Evolutionary conservation across 108 stramenopile species (phyloP), one percentile per base, ranked within the genome.

Genomic region (Skeletonema marinoi): DNA sequence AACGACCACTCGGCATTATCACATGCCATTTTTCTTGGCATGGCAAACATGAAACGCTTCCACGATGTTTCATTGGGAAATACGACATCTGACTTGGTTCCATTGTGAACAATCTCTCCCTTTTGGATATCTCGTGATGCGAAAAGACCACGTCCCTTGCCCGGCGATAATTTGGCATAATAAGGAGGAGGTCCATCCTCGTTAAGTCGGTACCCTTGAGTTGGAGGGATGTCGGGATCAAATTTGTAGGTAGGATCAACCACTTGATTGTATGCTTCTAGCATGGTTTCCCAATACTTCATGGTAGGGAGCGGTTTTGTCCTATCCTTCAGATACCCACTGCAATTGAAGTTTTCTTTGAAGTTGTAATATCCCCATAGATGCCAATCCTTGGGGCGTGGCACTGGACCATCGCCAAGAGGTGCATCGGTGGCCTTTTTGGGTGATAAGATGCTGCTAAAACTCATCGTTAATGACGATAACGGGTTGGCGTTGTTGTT

Each of bases 121-220:
- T 54, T 50, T 31, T 50, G 14, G 25, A 74, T 74, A 29, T 74
- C 68, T 58, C 65, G 10, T n/a, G 42, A 17, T 17, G 74, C 74
- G 10, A 74, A 74, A 3, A 74, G 13, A 4, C 74, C 74, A 29
- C 74, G 30, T 51, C 74, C 74, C 16, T 69, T 56, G 3, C 50
- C 67, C 0, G 42, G 44, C 9, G 68, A 25, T 25, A 66, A 11
- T 11, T 74, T 39, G 9, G 65, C 48, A 1, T 74, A 65, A 54
- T 67, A 69, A 0, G 60, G 60, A 3, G 3, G 44, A 16, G 60
- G 21, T 29, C 60, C 60, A 33, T 31, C 0, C 60, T 61, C 60
- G 16, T 46, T 46, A 13, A 61, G 60, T 13, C 32, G n/a, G 19
- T 61, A 61, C 19, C 60, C 60, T 5, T 35, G 14, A 4, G 60